Evolutionary conservation across 805 yeast genomes (phyloP), one percentile per base, ranked within the genome.

Genomic region (Lachancea thermotolerans): DNA sequence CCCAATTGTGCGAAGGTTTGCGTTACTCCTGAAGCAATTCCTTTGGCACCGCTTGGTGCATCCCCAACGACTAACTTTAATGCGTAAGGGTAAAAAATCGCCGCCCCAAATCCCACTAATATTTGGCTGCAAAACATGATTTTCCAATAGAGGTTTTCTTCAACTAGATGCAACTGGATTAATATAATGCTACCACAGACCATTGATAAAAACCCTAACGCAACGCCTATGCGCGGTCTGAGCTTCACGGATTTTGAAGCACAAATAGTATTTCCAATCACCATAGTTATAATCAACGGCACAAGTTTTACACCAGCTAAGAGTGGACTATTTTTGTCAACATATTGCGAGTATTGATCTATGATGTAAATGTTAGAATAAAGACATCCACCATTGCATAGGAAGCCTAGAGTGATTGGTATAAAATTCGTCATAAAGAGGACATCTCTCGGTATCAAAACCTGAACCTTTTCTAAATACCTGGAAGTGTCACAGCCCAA

Each of bases 21-120:
- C 31, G 60, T 55, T 6, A 69, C 49, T 1, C 71, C 75, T 6
- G 66, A 46, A 2, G 70, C 69, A 27, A 66, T 63, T 14, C 72
- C 74, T 42, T 70, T 73, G 12, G 67, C 47, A 41, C 67, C 65
- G 4, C 53, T 37, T 0, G 76, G 74, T 8, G 73, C 62, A 16
- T 59, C 40, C 36, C 57, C 37, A 47, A 60, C 54, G 8, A 69
- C 52, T 3, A 64, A 57, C 29, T 58, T 64, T 33, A 63, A 44
- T 41, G 62, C 70, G 2, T 67, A 58, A 25, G 67, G 57, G 50
- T 65, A 68, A 48, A 59, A 70, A 2, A 62, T 42, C 34, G 67
- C 68, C 1, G 51, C 45, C 1, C 64, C 61, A 21, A 47, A 43
- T 6, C 65, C 68, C 40, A 47, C 39, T 18, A 59, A 46, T 33